A percentile compares a stretch with the other conserved stretches of the same genome.
phyloP scores from a whole-genome alignment of 2,329 filamentous ascomycete species.

The Pseudogymnoascus sp. region DNA sequence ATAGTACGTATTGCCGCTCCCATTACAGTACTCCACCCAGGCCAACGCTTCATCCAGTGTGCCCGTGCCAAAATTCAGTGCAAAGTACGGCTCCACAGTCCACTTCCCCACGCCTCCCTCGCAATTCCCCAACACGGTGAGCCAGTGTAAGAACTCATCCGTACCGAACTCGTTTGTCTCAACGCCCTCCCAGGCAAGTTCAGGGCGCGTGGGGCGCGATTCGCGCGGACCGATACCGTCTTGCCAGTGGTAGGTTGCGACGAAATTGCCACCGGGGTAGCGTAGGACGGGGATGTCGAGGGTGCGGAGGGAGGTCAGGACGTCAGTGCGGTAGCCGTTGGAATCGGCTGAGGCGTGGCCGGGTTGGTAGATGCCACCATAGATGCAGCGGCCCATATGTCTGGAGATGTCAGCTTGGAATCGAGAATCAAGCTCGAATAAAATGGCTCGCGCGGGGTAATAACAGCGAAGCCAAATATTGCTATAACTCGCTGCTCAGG shows the following conservation, averaged over 20 bases:
- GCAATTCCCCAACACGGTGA: conserved; percentile 52
- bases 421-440: background rate
- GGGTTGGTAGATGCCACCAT: conserved; percentile 78
- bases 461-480: background rate
- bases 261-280: conserved; percentile 80
- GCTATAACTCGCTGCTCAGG: background rate
- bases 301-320: conserved; percentile 65
- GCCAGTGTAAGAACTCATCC: conserved; percentile 82
- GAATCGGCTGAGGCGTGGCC: conserved; percentile 64
- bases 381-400: conserved; percentile 85
- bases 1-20: conserved; percentile 68
- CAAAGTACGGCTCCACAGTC: conserved; percentile 70
- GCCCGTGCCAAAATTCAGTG: conserved; percentile 75
- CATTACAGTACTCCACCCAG: conserved; percentile 86
- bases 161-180: conserved; percentile 78
- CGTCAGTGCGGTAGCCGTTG: conserved; percentile 71
- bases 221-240: conserved; percentile 72
- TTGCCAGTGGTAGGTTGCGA: conserved; percentile 78
- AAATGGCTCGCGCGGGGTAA: background rate
- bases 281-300: conserved; percentile 69
- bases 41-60: conserved; percentile 50
- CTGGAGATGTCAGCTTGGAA: conserved; percentile 38
- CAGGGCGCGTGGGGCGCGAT: conserved; percentile 54
- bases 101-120: conserved; percentile 49
- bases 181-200: conserved; percentile 71